phyloP scores from a whole-genome alignment of 495 filamentous ascomycete genomes.

The Amniculicola lignicola region DNA sequence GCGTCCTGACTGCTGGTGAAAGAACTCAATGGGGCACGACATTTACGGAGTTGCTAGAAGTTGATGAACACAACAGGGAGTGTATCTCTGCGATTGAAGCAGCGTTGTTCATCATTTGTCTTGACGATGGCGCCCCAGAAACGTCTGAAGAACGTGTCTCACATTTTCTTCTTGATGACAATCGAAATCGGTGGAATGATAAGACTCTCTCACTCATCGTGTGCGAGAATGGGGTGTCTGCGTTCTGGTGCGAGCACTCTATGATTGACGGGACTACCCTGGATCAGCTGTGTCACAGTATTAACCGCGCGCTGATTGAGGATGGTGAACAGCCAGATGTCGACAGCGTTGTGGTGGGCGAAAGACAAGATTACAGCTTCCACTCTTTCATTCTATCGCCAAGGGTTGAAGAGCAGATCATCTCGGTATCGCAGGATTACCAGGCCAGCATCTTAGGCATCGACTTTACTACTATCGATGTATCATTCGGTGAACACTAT shows the following conservation, averaged over 20 bases:
- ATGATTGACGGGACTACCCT: not conserved
- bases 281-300: not conserved
- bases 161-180: constrained; percentile 1
- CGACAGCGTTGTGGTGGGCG: not conserved
- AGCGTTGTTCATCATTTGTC: not conserved
- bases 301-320: not conserved
- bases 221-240: not conserved
- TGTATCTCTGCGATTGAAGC: not conserved
- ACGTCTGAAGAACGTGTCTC: not conserved
- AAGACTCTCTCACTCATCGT: not conserved
- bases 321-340: not conserved
- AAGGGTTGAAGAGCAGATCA: not conserved
- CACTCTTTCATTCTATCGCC: not conserved
- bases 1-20: not conserved
- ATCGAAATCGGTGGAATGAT: not conserved
- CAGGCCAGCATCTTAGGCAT: not conserved
- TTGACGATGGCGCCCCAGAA: not conserved
- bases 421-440: not conserved
- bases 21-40: not conserved
- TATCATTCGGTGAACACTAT: not conserved
- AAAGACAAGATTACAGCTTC: not conserved
- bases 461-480: not conserved
- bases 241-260: constrained; percentile 1
- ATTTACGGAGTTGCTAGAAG: not conserved
- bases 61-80: not conserved